Evolutionary conservation across 768 basidiomycete genomes (phyloP).

Genomic region (Tricholoma terreum): DNA sequence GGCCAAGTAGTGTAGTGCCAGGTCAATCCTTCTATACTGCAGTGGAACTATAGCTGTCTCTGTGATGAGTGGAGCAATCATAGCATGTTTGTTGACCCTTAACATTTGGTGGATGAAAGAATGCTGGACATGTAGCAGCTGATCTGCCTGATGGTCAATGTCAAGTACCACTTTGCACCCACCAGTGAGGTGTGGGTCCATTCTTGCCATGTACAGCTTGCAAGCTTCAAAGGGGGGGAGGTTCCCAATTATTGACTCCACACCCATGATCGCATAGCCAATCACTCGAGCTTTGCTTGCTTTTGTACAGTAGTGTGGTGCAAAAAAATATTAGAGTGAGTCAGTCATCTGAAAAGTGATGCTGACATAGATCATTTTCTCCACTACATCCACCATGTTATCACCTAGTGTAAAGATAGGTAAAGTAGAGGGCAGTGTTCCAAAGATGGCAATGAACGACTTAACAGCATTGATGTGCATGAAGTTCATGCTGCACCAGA

Average conservation of each 20-base stretch:
- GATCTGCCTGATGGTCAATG: neutral
- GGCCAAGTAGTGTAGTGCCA: slow-evolving; percentile 17
- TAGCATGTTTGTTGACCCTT: slow-evolving; percentile 5
- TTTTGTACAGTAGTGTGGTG: slow-evolving; percentile 7
- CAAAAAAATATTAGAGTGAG: slow-evolving; percentile 8
- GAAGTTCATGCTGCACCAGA: slow-evolving; percentile 24
- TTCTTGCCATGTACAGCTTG: slow-evolving; percentile 6
- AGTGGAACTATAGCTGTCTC: slow-evolving; percentile 25
- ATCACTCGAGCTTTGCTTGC: slow-evolving; percentile 8
- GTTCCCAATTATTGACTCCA: slow-evolving; percentile 9
- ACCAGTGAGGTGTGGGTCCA: neutral
- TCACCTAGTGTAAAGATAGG: slow-evolving; percentile 2
- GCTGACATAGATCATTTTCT: slow-evolving; percentile 5
- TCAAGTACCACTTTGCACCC: neutral
- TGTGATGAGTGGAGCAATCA: slow-evolving; percentile 16
- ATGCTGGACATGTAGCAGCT: neutral
- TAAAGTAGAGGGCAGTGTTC: neutral
- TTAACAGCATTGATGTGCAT: slow-evolving; percentile 24
- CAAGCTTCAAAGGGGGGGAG: slow-evolving; percentile 8
- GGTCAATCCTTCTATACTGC: slow-evolving; percentile 11
- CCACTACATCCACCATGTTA: neutral
- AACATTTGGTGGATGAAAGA: neutral
- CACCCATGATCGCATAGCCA: slow-evolving; percentile 4
- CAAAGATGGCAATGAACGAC: slow-evolving; percentile 10
- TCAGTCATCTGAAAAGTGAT: slow-evolving; percentile 1